These are phyloP conservation scores for Passalora sequoiae DNA, from an alignment of 2,329 filamentous ascomycete species.

Conservation along the genomic window DNA sequence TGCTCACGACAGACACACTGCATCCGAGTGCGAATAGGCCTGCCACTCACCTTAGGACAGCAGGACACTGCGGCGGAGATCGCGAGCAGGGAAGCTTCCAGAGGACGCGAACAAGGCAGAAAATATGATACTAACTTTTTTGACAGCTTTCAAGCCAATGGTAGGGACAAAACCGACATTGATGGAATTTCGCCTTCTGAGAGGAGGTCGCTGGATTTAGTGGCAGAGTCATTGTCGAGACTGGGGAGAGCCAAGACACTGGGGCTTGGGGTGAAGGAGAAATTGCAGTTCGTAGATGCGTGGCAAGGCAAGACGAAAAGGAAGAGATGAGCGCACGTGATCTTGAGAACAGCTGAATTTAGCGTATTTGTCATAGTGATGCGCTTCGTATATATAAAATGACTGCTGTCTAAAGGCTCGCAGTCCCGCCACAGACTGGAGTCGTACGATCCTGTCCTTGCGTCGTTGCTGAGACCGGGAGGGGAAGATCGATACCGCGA, in stretches of 20 bases:
- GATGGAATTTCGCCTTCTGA: constrained; percentile 51
- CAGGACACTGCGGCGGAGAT: constrained; percentile 25
- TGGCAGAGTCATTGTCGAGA: constrained; percentile 81
- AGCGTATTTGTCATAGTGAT: no score
- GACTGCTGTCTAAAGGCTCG: no score
- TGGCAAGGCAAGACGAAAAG: constrained; percentile 43
- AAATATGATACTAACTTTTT: constrained; percentile 44
- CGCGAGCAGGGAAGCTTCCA: constrained; percentile 22
- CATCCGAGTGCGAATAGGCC: constrained; percentile 85
- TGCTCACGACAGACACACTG: constrained; percentile 80
- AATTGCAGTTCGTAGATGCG: constrained; percentile 71
- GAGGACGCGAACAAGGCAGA: constrained; percentile 14
- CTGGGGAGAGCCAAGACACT: constrained; percentile 85
- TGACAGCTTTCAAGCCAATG: constrained; percentile 39
- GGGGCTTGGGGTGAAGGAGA: constrained; percentile 75
- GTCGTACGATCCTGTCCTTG: no score
- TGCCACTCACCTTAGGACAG: constrained; percentile 50
- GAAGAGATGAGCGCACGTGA: constrained; percentile 8
- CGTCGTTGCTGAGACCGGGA: no score
- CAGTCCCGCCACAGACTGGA: no score
- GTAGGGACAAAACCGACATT: constrained; percentile 20
- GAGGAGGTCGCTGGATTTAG: constrained; percentile 65
- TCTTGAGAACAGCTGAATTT: background rate
- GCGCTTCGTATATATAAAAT: no score
- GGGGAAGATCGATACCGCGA: no score